Percentiles rank a stretch among this genome's conserved stretches.
Conservation (phyloP, 164 flowering plant genomes). For the Magnolia changhungtana region DNA sequence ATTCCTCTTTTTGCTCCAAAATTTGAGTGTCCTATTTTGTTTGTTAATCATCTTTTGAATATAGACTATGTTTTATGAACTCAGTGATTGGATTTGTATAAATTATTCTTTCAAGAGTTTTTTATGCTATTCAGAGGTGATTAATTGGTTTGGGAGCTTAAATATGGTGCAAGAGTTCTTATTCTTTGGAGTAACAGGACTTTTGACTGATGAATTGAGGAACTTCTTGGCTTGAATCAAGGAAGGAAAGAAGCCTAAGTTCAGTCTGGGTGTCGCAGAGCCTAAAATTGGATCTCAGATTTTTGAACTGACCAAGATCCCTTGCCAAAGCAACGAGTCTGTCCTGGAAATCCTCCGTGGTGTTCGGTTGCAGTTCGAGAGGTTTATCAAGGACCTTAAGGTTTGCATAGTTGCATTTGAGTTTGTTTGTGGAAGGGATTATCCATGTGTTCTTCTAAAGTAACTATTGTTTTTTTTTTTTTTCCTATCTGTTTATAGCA, state of each 20-base stretch:
- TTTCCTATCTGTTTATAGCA: conserved; percentile 29
- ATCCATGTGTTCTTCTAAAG: too few species aligned
- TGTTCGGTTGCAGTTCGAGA: conserved; percentile 76
- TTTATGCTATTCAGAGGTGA: background rate
- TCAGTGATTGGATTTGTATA: background rate
- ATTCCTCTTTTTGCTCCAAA: too few species aligned
- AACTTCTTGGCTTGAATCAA: conserved; percentile 81
- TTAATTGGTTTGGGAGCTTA: background rate
- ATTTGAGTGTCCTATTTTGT: background rate
- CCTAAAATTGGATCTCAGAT: conserved; percentile 93
- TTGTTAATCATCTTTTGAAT: background rate
- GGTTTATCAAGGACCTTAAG: conserved; percentile 85
- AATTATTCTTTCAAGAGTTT: too few species aligned
- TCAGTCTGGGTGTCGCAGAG: conserved; percentile 76
- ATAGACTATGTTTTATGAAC: background rate
- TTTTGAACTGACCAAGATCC: conserved; percentile 70
- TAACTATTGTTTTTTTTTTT: background rate
- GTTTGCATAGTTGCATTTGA: conserved; percentile 23
- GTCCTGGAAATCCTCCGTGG: conserved; percentile 87
- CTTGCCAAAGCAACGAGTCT: conserved; percentile 87
- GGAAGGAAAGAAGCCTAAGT: conserved; percentile 80
- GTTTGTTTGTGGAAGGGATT: too few species aligned
- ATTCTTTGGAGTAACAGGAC: conserved; percentile 34
- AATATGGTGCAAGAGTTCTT: conserved; percentile 3
- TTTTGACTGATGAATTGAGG: conserved; percentile 91